Evolutionary conservation across 2,329 filamentous ascomycete species (phyloP), one percentile per base, ranked within the genome.

Genomic region (Colletotrichum brevisporum): DNA sequence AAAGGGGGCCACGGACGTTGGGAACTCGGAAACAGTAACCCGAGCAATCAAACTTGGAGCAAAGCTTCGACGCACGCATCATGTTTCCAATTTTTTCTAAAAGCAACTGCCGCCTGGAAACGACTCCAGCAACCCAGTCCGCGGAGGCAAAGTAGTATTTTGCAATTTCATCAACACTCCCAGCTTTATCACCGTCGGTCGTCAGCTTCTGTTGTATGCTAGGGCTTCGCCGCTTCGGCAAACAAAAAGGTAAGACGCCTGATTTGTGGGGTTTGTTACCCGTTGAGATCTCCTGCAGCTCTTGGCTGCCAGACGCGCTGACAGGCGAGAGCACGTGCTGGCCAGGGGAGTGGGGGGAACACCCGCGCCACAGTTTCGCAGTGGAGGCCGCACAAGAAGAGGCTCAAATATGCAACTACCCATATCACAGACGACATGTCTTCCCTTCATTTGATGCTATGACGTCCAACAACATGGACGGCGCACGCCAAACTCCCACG

Each of bases 271-370:
- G 48, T 1, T 0, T 12, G 12, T 36, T 61, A 12, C 48, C 48
- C 5, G 15, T 53, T 45, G 21, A 45, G 48, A 52, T 53, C 36
- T 27, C 48, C 21, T 61, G 58, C 58, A 61, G 27, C 27, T 53
- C 48, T 61, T 61, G 48, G 58, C 58, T 61, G 36, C 26, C 47
- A 52, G 47, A 61, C n/a, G 31, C 24, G 24, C 58, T 15, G 16
- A 18, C 48, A 45, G 9, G 48, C 51, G 24, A 43, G 31, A 27
- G 36, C 39, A 18, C 16, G 45, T n/a, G 31, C 9, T 10, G 31
- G 31, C 31, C 31, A 36, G 31, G 31, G 31, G 31, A 10, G 21
- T 24, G 21, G 21, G 21, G 21, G 21, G 21, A 24, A 24, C 21
- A 36, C 31, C 31, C 31, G 31, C 10, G 31, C 31, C 31, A 10